Evolutionary conservation across 305 asterid genomes (phyloP).

Genomic region (Solanum hybrid): DNA sequence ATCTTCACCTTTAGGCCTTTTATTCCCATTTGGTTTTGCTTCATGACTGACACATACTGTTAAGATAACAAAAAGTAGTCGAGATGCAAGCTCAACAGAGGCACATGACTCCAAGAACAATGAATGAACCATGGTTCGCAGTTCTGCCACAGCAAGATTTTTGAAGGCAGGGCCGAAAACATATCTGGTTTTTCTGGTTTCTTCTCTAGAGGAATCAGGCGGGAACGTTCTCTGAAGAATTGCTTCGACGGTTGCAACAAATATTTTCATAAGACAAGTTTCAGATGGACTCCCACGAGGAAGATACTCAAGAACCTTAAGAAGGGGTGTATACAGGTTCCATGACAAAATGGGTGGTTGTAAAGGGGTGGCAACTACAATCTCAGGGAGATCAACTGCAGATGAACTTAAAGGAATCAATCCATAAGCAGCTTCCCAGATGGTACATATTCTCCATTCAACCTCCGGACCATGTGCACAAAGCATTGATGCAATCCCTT

Average conservation of each 20-base stretch:
- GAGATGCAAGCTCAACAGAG: constrained; percentile 82
- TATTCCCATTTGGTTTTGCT: constrained; percentile 73
- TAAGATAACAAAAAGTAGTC: constrained; percentile 91
- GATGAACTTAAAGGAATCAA: constrained; percentile 93
- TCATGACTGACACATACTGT: constrained; percentile 97
- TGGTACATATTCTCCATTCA: constrained; percentile 98
- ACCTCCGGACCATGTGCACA: constrained; percentile 99
- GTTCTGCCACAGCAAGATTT: constrained; percentile 94
- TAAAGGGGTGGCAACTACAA: constrained; percentile 83
- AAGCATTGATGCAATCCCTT: constrained; percentile 98
- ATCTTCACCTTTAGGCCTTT: constrained; percentile 59
- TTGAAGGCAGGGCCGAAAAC: constrained; percentile 75
- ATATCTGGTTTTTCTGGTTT: constrained; percentile 66
- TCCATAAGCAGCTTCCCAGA: constrained; percentile 99
- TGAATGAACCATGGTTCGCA: constrained; percentile 94
- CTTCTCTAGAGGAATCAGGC: constrained; percentile 73
- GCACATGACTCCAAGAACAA: constrained; percentile 82
- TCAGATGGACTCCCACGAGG: constrained; percentile 99
- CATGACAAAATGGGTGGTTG: constrained; percentile 96
- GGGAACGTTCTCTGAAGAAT: constrained; percentile 93
- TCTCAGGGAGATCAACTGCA: constrained; percentile 93
- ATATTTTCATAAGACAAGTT: constrained; percentile 96
- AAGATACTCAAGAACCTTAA: constrained; percentile 92
- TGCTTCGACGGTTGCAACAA: constrained; percentile 97
- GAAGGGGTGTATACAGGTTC: constrained; percentile 89